Evolutionary conservation across 2,329 filamentous ascomycete genomes (phyloP).

Genomic region (Diatrype stigma): DNA sequence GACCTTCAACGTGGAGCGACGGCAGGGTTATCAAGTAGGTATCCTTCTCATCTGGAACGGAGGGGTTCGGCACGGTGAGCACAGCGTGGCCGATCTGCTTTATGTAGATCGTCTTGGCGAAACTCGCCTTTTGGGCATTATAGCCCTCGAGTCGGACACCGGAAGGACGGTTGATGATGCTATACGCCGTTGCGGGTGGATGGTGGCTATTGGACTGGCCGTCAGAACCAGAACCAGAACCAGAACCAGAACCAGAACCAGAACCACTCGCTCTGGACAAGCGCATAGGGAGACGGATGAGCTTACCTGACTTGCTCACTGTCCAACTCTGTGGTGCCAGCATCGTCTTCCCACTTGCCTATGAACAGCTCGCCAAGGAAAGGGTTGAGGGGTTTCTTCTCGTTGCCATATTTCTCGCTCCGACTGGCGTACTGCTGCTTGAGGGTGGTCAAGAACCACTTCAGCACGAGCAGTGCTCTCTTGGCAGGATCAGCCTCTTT

Average conservation of each 20-base stretch:
- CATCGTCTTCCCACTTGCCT: constrained; percentile 27
- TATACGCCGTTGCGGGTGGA: constrained; percentile 50
- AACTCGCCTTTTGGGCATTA: constrained; percentile 48
- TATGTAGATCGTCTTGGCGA: constrained; percentile 45
- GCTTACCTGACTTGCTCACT: constrained; percentile 44
- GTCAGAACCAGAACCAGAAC: no score
- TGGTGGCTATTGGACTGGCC: constrained; percentile 35
- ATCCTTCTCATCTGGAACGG: constrained; percentile 35
- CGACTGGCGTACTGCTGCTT: constrained; percentile 44
- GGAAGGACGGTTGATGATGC: constrained; percentile 38
- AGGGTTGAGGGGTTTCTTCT: constrained; percentile 51
- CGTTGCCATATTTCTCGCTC: constrained; percentile 40
- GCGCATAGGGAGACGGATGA: not conserved
- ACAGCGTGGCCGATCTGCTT: constrained; percentile 47
- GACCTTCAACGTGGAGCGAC: constrained; percentile 43
- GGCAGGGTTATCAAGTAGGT: constrained; percentile 46
- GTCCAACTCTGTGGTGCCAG: constrained; percentile 26
- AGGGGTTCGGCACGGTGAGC: constrained; percentile 40
- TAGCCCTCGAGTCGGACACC: constrained; percentile 47
- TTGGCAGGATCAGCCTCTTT: constrained; percentile 38
- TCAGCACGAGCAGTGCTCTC: constrained; percentile 42
- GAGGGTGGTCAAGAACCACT: constrained; percentile 43
- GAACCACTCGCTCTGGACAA: no score
- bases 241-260: no score
- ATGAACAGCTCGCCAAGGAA: constrained; percentile 50